phyloP scores from a whole-genome alignment of 306 rosid species.

The Boehmeria nivea region DNA sequence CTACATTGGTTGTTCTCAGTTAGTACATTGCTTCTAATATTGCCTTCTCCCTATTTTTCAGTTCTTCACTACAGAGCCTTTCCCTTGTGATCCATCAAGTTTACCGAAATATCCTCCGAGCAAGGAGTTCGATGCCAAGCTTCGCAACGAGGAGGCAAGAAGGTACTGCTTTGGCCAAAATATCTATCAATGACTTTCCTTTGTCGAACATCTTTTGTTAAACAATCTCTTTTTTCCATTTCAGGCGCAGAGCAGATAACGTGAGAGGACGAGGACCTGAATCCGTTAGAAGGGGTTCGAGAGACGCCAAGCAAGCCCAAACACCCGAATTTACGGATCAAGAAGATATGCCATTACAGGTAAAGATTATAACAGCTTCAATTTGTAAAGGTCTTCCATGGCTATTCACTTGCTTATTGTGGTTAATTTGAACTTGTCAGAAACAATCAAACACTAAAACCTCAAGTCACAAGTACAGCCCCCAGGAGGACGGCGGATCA shows the following conservation, averaged over 20 bases:
- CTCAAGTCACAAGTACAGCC: conserved; percentile 26
- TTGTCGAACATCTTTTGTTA: neutral
- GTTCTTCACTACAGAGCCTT: conserved; percentile 74
- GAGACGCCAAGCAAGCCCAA: conserved; percentile 34
- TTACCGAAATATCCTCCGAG: conserved; percentile 80
- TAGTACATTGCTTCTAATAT: conserved; percentile 5
- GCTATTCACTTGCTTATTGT: conserved; percentile 16
- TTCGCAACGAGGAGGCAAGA: conserved; percentile 51
- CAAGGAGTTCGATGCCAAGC: conserved; percentile 78
- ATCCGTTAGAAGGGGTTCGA: conserved; percentile 51
- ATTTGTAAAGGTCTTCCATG: no score
- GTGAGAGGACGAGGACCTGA: conserved; percentile 49
- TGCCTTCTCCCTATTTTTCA: conserved; percentile 23
- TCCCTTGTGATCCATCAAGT: conserved; percentile 78
- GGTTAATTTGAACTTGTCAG: conserved; percentile 36
- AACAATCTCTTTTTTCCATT: conserved; percentile 6
- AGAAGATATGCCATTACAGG: conserved; percentile 44
- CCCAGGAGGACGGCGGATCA: conserved; percentile 35
- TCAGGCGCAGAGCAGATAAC: conserved; percentile 52
- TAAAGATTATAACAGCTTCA: conserved; percentile 14
- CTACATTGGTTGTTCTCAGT: neutral
- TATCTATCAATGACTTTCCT: neutral
- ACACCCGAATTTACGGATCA: conserved; percentile 45
- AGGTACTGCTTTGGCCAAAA: conserved; percentile 31
- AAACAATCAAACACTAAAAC: conserved; percentile 40